Percentiles rank a stretch among this genome's conserved stretches.
Evolutionary conservation across 805 yeast species (phyloP).

Genomic region (Ogataea kodamae): DNA sequence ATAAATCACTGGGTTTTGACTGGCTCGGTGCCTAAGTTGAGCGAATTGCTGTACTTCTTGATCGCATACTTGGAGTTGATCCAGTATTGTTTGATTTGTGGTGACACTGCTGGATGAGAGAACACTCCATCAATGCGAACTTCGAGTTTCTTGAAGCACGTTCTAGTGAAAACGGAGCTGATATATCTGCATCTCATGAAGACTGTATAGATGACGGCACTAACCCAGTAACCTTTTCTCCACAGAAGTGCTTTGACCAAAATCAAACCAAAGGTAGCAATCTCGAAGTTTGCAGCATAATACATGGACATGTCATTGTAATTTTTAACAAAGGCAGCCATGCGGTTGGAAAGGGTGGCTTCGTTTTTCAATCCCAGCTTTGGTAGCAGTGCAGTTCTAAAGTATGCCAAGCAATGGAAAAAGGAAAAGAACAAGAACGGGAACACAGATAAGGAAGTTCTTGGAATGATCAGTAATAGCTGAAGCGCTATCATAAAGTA

Average conservation of each 20-base stretch:
- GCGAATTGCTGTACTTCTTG: constrained; percentile 20
- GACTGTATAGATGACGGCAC: constrained; percentile 48
- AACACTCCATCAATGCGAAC: constrained; percentile 56
- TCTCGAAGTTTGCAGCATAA: constrained; percentile 57
- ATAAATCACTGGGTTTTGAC: constrained; percentile 14
- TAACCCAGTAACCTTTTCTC: constrained; percentile 59
- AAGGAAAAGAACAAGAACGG: constrained; percentile 77
- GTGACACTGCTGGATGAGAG: constrained; percentile 52
- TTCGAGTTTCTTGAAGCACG: constrained; percentile 60
- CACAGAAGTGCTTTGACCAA: constrained; percentile 46
- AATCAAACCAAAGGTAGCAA: constrained; percentile 25
- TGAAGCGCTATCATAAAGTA: constrained; percentile 57
- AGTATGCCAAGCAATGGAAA: constrained; percentile 77
- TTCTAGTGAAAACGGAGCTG: constrained; percentile 66
- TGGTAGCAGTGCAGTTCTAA: constrained; percentile 65
- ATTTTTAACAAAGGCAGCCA: constrained; percentile 44
- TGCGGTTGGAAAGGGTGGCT: constrained; percentile 14
- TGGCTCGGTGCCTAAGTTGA: constrained; percentile 12
- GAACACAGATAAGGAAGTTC: constrained; percentile 55
- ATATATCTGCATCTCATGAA: constrained; percentile 80
- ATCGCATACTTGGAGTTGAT: constrained; percentile 38
- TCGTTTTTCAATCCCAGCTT: constrained; percentile 36
- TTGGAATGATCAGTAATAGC: constrained; percentile 57
- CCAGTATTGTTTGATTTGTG: constrained; percentile 48
- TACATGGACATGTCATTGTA: constrained; percentile 59